Evolutionary conservation across 2,329 filamentous ascomycete species (phyloP), one percentile per base, ranked within the genome.

Genomic region (Ophiosphaerella narmari): DNA sequence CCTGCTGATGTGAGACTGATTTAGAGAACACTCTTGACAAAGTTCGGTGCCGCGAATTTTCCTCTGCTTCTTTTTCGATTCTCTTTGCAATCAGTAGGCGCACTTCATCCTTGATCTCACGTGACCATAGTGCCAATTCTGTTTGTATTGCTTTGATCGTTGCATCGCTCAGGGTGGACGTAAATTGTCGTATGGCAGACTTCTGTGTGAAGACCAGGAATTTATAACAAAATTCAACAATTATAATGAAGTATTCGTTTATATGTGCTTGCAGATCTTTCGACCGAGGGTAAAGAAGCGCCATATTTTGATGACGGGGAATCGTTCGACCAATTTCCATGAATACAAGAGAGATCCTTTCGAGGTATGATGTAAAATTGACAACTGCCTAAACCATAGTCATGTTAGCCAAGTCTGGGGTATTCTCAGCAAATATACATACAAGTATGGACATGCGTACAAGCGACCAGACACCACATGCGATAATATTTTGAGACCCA

Each of bases 401-500:
- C 24, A 16, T 16, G 1, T 29, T 29, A 29, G 26, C 11, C 11
- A 7, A 29, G 26, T 8, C 7, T 11, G 6, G 26, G 11, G 26
- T 11, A 6, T 29, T 29, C 11, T 29, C 26, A 8, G 26, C 26
- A 8, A 29, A 29, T 8, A 29, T 8, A 68, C 72, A 31, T 33
- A 80, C 75, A 37, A 76, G 50, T 16, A 80, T 62, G 1, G 74
- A 70, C 52, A 75, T 70, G 37, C 76, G 70, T 7, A 79, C 74
- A 2, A 77, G 46, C 0, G 74, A 68, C 78, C 77, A 80, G 0
- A 80, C 74, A 11, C 76, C 69, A 47, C 74, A 76, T 0, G 77
- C 76, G 7, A 79, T 62, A 0, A 79, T 37, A 35, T 78, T 79
- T 55, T 80, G 77, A 0, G 73, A 74, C 1, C 74, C 75, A 0